Evolutionary conservation across 129 eudicot genomes (phyloP).

Genomic region (Flaveria bidentis): DNA sequence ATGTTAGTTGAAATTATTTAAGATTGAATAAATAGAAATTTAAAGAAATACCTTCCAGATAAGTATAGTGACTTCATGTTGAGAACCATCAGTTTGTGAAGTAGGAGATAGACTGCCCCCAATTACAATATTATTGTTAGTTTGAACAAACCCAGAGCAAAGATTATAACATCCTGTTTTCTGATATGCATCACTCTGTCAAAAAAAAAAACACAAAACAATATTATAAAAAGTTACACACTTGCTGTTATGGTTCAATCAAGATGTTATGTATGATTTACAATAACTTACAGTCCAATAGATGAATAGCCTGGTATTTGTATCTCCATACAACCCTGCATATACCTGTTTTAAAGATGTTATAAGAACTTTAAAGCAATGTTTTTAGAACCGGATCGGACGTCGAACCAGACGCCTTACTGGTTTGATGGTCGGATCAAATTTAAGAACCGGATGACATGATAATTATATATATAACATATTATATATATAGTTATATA

Average conservation of each 20-base stretch:
- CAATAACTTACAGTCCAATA: conserved; percentile 83
- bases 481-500: no score
- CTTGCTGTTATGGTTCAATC: not conserved
- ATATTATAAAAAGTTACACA: not conserved
- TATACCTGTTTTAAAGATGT: conserved; percentile 53
- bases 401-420: no score
- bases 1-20: not conserved
- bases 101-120: conserved; percentile 75
- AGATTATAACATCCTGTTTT: conserved; percentile 95
- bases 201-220: conserved; percentile 11
- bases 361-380: not conserved
- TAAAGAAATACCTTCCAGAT: conserved; percentile 70
- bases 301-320: conserved; percentile 84
- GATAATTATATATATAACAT: no score
- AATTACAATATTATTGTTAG: conserved; percentile 66
- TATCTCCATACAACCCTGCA: conserved; percentile 80
- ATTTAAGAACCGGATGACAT: no score
- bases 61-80: conserved; percentile 69
- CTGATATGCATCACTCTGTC: conserved; percentile 95
- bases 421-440: no score
- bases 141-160: conserved; percentile 79
- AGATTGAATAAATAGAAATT: not conserved
- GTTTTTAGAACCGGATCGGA: no score
- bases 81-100: conserved; percentile 56
- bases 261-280: not conserved